Percentiles rank a stretch among this genome's conserved stretches.
phyloP scores from a whole-genome alignment of 2,329 filamentous ascomycete genomes.

The Botrytis fabae region DNA sequence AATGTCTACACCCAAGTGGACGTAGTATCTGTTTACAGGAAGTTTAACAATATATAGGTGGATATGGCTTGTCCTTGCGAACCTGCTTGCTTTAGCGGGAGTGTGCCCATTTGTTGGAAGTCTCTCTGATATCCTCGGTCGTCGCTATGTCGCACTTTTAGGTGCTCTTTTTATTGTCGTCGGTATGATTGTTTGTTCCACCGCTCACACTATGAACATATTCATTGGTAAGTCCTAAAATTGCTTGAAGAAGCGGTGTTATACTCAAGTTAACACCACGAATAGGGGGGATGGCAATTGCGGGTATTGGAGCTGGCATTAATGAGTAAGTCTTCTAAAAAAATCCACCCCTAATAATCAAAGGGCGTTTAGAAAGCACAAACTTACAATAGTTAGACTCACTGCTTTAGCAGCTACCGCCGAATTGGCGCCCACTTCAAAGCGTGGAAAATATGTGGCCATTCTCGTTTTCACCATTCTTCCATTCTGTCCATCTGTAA shows the following conservation, averaged over 20 bases:
- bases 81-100: constrained; percentile 57
- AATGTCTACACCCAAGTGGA: no score
- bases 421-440: constrained; percentile 66
- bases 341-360: rapidly evolving
- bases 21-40: not conserved
- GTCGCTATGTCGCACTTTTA: constrained; percentile 57
- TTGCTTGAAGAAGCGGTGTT: rapidly evolving
- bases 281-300: constrained; percentile 53
- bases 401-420: constrained; percentile 67
- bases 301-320: constrained; percentile 66
- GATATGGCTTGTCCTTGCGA: constrained; percentile 45
- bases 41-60: constrained; percentile 26
- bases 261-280: not conserved
- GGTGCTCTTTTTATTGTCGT: constrained; percentile 56
- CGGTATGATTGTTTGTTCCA: constrained; percentile 60
- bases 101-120: constrained; percentile 66
- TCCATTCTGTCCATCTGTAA: constrained; percentile 60
- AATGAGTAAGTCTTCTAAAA: constrained; percentile 49
- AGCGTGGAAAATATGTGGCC: constrained; percentile 63
- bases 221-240: constrained; percentile 54
- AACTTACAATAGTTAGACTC: constrained; percentile 51
- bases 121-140: constrained; percentile 62
- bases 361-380: not conserved
- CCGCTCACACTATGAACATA: constrained; percentile 58
- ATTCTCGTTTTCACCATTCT: constrained; percentile 59